Base-by-base conservation (phyloP, 2,329 filamentous ascomycete species). In the Fusarium sterilihyphosum region DNA sequence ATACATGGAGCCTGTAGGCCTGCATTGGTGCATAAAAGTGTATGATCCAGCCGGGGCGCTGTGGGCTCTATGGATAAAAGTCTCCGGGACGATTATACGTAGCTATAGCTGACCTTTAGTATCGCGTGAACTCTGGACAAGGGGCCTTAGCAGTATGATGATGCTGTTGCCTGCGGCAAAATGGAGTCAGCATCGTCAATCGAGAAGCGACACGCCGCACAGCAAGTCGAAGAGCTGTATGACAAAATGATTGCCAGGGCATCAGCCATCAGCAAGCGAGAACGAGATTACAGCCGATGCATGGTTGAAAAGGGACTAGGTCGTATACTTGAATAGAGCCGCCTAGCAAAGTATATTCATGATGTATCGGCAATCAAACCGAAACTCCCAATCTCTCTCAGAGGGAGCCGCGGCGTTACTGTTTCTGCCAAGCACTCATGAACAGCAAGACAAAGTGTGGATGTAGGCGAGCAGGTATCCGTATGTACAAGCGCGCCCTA, bases 111-210 rank as follows among this genome's bases (percentile, higher is more conserved):
- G 74, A 59, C 72, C 65, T 64, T 62, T 58, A 49, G 54, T 44
- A 61, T 77, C 77, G 77, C 75, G 77, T 78, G 77, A 69, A 75
- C 77, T 73, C 54, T 62, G 35, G 56, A 70, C 68, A 67, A 71
- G 75, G 77, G 70, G 67, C 40, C 58, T 61, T 35, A 47, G 50
- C 70, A 76, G 70, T 65, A 78, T 58, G 65, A 73, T 77, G 75
- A 78, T 78, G 73, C 62, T 56, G 68, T 74, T 74, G 68, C 67
- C 72, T 77, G 73, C 65, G 66, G 59, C 62, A 64, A 52, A 60
- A 71, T 70, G 74, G 73, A 68, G 74, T 63, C 61, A 62, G 68
- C 61, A 70, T 62, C 44, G 54, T 65, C 35, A 58, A 58, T 52
- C 47, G 47, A 60, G 46, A 73, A 73, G 61, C 56, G 59, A 65